Evolutionary conservation across 495 filamentous ascomycete species (phyloP).

Genomic region (Penicillium parvum): DNA sequence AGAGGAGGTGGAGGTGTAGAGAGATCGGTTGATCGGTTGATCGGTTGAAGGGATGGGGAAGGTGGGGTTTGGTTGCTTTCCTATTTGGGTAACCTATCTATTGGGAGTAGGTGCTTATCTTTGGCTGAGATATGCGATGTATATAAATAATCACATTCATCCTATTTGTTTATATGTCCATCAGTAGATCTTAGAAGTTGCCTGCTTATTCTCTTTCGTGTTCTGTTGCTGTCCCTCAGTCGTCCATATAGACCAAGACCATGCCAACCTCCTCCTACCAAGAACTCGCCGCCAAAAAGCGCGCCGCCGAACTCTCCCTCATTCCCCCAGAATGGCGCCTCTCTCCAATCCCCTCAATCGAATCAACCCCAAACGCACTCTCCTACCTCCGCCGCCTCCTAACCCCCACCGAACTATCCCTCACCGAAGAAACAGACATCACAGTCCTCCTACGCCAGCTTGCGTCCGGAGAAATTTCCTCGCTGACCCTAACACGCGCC

Average conservation of each 20-base stretch:
- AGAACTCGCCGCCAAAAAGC: constrained; percentile 28
- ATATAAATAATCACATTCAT: too few species aligned
- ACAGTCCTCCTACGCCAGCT: constrained; percentile 41
- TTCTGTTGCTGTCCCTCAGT: background rate
- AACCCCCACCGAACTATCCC: constrained; percentile 41
- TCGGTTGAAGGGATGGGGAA: too few species aligned
- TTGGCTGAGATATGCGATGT: too few species aligned
- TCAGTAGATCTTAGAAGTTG: too few species aligned
- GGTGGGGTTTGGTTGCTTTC: constrained; percentile 20
- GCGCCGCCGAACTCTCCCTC: constrained; percentile 25
- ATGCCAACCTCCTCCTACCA: constrained; percentile 9
- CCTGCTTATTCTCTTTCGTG: too few species aligned
- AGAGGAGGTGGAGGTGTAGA: constrained; percentile 19
- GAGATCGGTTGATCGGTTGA: constrained; percentile 1
- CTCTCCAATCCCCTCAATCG: constrained; percentile 19
- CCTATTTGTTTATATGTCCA: too few species aligned
- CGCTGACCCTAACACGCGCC: constrained; percentile 47
- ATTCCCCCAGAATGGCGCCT: constrained; percentile 34
- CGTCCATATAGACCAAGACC: constrained; percentile 1
- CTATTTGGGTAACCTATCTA: constrained; percentile 18
- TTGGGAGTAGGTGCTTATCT: constrained; percentile 15
- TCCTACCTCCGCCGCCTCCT: constrained; percentile 33
- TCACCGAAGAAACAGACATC: constrained; percentile 46
- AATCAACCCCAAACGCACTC: constrained; percentile 19
- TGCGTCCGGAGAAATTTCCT: constrained; percentile 39